Evolutionary conservation across 2,329 filamentous ascomycete species (phyloP).

Genomic region (Truncatella angustata): DNA sequence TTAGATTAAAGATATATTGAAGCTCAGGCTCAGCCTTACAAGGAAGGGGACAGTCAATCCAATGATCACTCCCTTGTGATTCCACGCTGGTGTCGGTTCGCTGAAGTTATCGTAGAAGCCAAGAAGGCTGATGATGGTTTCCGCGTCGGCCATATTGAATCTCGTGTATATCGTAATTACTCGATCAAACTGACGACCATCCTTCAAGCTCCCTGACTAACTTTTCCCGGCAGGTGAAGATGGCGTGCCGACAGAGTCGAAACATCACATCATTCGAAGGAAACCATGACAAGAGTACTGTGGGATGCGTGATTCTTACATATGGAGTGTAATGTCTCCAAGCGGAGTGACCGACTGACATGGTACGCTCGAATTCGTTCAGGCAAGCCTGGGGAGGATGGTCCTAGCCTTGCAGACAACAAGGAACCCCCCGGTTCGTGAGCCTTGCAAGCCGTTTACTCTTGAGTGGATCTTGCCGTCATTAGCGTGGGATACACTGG

Average conservation of each 20-base stretch:
- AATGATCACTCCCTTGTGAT: slow-evolving; percentile 9
- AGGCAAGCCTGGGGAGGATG: slow-evolving; percentile 1
- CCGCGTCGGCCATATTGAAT: background rate
- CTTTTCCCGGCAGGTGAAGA: background rate
- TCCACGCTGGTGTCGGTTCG: slow-evolving; percentile 20
- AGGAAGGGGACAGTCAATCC: slow-evolving; percentile 5
- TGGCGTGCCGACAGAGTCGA: background rate
- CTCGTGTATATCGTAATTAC: background rate
- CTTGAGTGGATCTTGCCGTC: background rate
- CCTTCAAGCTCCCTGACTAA: background rate
- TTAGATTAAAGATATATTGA: background rate
- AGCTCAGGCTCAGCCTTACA: background rate
- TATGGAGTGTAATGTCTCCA: too few species aligned
- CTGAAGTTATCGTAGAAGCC: slow-evolving; percentile 18
- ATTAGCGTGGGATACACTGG: background rate
- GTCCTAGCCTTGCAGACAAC: background rate
- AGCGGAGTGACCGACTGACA: background rate
- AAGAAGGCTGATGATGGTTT: slow-evolving; percentile 13
- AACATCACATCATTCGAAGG: background rate
- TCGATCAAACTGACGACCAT: background rate
- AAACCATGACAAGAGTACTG: background rate
- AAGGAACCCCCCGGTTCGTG: background rate
- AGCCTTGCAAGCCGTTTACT: background rate
- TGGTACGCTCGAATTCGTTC: background rate
- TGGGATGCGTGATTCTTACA: background rate